Evolutionary conservation across 495 filamentous ascomycete species (phyloP).

Genomic region (Aspergillus ellipticus): DNA sequence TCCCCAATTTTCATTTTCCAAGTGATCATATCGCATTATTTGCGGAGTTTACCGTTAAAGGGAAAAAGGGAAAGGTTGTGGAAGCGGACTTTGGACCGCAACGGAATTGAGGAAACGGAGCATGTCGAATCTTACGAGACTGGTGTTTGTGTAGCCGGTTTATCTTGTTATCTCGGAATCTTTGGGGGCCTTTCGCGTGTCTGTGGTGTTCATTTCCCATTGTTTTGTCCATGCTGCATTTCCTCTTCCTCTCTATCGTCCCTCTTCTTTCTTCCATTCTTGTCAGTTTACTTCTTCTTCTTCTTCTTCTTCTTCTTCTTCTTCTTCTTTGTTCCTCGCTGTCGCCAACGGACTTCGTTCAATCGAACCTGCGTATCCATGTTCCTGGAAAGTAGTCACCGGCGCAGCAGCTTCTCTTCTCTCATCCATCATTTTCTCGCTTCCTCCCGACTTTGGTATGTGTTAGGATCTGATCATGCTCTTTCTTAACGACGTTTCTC

Average conservation of each 20-base stretch:
- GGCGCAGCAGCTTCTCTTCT: slow-evolving; percentile 19
- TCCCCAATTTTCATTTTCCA: slow-evolving; percentile 96
- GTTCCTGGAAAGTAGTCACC: slow-evolving; percentile 23
- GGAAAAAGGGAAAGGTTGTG: slow-evolving; percentile 75
- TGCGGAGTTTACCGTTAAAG: slow-evolving; percentile 88
- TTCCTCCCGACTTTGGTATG: slow-evolving; percentile 1
- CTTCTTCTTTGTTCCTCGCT: slow-evolving; percentile 17
- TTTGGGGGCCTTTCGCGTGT: slow-evolving; percentile 33
- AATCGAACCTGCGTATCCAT: slow-evolving; percentile 17
- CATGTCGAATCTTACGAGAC: slow-evolving; percentile 40
- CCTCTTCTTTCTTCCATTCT: slow-evolving; percentile 14
- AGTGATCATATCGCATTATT: slow-evolving; percentile 93
- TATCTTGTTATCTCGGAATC: slow-evolving; percentile 43
- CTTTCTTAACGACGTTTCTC: slow-evolving; percentile 1
- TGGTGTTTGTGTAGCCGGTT: slow-evolving; percentile 42
- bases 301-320: no score
- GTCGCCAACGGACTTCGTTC: slow-evolving; percentile 11
- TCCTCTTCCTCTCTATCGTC: slow-evolving; percentile 17
- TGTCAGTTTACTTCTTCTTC: slow-evolving; percentile 15
- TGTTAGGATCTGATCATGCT: slow-evolving; percentile 6
- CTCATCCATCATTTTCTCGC: not conserved
- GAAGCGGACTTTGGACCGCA: slow-evolving; percentile 62
- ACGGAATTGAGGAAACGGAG: slow-evolving; percentile 45
- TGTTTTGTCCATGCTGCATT: slow-evolving; percentile 17
- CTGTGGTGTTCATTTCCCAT: slow-evolving; percentile 22